These are phyloP conservation scores for Microcera coccophila DNA, from an alignment of 2,329 filamentous ascomycete species.

Conservation along the genomic window DNA sequence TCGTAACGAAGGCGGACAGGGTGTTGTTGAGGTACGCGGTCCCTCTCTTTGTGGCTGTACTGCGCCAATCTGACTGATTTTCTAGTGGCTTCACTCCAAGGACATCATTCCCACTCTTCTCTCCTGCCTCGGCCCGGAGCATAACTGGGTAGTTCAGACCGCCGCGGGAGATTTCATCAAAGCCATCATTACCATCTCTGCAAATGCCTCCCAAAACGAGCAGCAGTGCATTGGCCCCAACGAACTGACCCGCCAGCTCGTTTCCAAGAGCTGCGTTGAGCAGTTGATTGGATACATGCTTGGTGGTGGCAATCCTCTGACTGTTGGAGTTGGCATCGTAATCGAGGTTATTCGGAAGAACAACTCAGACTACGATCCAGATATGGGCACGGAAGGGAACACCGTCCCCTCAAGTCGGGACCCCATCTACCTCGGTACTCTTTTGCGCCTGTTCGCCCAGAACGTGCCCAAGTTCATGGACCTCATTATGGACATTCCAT, in stretches of 20 bases:
- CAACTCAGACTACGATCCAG: conserved; percentile 97
- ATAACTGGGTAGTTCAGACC: conserved; percentile 87
- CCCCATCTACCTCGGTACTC: conserved; percentile 89
- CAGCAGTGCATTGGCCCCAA: conserved; percentile 99
- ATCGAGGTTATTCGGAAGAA: conserved; percentile 99
- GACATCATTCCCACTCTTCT: conserved; percentile 82
- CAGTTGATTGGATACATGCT: conserved; percentile 90
- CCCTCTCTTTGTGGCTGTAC: conserved; percentile 3
- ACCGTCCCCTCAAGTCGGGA: conserved; percentile 79
- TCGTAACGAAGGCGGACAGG: conserved; percentile 83
- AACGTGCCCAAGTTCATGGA: conserved; percentile 93
- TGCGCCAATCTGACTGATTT: conserved; percentile 17
- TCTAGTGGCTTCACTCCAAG: conserved; percentile 85
- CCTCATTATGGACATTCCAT: conserved; percentile 74
- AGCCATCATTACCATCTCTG: conserved; percentile 97
- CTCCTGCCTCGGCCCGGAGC: conserved; percentile 78
- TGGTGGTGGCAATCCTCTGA: conserved; percentile 85
- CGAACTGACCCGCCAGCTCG: conserved; percentile 89
- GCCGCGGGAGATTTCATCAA: conserved; percentile 97
- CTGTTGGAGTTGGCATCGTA: conserved; percentile 92
- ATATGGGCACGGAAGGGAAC: conserved; percentile 77
- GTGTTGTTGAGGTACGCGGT: conserved; percentile 78
- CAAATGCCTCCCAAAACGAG: conserved; percentile 95
- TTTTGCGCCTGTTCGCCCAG: conserved; percentile 83
- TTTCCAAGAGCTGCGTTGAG: conserved; percentile 79